Evolutionary conservation across 2,329 filamentous ascomycete species (phyloP), one percentile per base, ranked within the genome.

Genomic region (Penicillium sp.): DNA sequence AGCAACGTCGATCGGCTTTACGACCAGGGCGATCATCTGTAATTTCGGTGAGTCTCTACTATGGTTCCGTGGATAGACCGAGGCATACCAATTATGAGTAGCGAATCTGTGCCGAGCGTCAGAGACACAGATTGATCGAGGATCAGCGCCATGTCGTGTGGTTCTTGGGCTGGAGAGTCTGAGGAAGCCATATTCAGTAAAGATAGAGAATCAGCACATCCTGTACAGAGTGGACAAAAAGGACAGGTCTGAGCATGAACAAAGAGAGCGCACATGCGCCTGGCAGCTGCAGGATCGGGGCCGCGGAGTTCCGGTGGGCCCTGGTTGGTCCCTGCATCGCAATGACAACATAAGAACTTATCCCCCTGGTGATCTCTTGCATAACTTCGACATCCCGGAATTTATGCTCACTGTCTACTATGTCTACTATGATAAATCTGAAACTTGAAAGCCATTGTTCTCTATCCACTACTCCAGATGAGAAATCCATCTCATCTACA

Each of bases 111-210:
- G 18, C 79, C 81, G 40, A 88, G 73, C 1, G 83, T 86, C 46
- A 88, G 73, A 24, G 80, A 83, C 10, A 82, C 83, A 68, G 83
- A 80, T 54, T 81, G 77, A 62, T 81, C 83, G 16, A 87, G 80
- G 45, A 73, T 68, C 52, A 86, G 72, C 39, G 80, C 82, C 45
- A 75, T 69, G 57, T 77, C 77, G 48, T 69, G 67, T 48, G 66
- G 63, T 46, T 68, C 67, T 31, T 70, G 68, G 43, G 66, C 59
- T 21, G 63, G 64, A 34, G 65, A 51, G 21, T 62, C 61, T 51
- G 58, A 43, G 45, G 58, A 57, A 44, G 64, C 49, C 61, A 65
- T 69, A 50, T 55, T 63, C 53, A 34, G 45, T 58, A 53, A 38
- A 21, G 38, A 56, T 43, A 36, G 36, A 45, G 13, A 48, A 52